Percentiles rank a stretch among this genome's conserved stretches.
These are phyloP conservation scores for Luzula sylvatica DNA, from an alignment of 176 grass and related monocot species.

Conservation along the genomic window DNA sequence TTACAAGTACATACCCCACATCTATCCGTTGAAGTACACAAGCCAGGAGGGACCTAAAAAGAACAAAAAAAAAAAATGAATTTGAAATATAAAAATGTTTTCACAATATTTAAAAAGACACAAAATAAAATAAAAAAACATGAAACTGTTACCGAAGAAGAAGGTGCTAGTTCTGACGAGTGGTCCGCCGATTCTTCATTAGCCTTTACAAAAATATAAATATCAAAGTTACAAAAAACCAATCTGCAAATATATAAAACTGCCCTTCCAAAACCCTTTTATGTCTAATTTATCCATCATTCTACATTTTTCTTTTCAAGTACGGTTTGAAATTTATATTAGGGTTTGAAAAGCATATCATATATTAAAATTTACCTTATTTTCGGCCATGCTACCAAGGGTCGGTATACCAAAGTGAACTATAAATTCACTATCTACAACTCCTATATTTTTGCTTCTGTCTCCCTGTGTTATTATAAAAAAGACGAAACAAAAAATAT, in stretches of 20 bases:
- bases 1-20: neutral
- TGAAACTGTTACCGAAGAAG: neutral
- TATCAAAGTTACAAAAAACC: no score
- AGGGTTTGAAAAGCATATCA: no score
- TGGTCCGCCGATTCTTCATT: constrained; percentile 3
- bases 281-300: no score
- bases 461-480: constrained; percentile 37
- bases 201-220: constrained; percentile 7
- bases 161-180: constrained; percentile 1
- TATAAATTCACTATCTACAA: constrained; percentile 78
- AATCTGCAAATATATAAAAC: no score
- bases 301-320: no score
- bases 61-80: constrained; percentile 3
- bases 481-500: neutral
- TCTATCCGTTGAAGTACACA: constrained; percentile 12
- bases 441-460: constrained; percentile 41
- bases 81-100: constrained; percentile 4
- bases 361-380: constrained; percentile 11
- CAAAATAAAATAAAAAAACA: neutral
- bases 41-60: constrained; percentile 6
- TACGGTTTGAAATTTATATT: no score
- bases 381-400: constrained; percentile 38
- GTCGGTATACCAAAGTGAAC: constrained; percentile 56
- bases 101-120: neutral
- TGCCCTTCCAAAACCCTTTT: no score